Conservation (phyloP, 192 early-diverging fungal genomes). For the Endogone sp. region DNA sequence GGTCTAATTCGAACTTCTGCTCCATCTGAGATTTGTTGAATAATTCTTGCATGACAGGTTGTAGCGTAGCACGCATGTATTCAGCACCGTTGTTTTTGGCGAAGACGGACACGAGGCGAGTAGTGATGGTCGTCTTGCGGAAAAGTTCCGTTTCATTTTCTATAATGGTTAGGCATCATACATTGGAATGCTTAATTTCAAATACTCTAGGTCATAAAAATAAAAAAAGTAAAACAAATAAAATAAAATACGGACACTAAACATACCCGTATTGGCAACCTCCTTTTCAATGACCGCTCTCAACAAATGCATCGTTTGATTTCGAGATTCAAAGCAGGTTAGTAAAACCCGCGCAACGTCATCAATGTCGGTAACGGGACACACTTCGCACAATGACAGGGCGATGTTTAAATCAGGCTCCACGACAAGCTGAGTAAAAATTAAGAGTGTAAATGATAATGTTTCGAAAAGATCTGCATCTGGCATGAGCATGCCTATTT, state of each 20-base stretch:
- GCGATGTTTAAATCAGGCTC: slow-evolving; percentile 73
- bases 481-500: too few relatives aligned
- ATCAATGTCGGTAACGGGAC: slow-evolving; percentile 83
- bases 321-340: slow-evolving; percentile 74
- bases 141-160: slow-evolving; percentile 80
- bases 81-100: slow-evolving; percentile 77
- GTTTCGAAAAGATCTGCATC: neutral
- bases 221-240: too few relatives aligned
- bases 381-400: slow-evolving; percentile 80
- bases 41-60: slow-evolving; percentile 73
- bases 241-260: neutral
- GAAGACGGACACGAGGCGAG: slow-evolving; percentile 78
- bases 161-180: neutral
- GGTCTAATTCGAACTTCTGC: slow-evolving; percentile 89
- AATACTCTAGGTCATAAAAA: too few relatives aligned
- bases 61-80: slow-evolving; percentile 77
- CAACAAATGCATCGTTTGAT: slow-evolving; percentile 67
- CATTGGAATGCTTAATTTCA: too few relatives aligned
- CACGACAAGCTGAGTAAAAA: slow-evolving; percentile 44
- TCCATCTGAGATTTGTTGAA: slow-evolving; percentile 56
- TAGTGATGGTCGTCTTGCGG: slow-evolving; percentile 89
- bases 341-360: slow-evolving; percentile 78
- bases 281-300: slow-evolving; percentile 82
- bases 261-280: slow-evolving; percentile 74
- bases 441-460: too few relatives aligned